phyloP scores from a whole-genome alignment of 2,329 filamentous ascomycete genomes.

The Colletotrichum aenigma region DNA sequence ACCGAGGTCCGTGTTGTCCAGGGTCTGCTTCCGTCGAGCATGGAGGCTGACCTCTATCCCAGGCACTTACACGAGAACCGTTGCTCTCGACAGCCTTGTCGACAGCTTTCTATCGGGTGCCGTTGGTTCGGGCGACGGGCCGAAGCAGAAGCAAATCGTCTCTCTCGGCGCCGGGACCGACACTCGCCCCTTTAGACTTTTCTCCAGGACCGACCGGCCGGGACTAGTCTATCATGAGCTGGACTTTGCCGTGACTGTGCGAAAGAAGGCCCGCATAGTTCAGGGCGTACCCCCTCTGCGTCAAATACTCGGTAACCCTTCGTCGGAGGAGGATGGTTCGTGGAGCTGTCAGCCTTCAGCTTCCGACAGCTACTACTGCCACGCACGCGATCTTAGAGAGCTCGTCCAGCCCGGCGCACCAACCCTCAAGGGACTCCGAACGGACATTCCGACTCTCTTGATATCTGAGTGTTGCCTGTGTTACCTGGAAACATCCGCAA shows the following conservation, averaged over 20 bases:
- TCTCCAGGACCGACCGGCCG: slow-evolving; percentile 45
- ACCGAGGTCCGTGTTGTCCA: slow-evolving; percentile 69
- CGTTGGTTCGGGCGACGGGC: slow-evolving; percentile 25
- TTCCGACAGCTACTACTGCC: slow-evolving; percentile 56
- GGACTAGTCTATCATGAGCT: slow-evolving; percentile 85
- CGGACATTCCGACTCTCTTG: slow-evolving; percentile 76
- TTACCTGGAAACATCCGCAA: slow-evolving; percentile 74
- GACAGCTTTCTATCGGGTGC: slow-evolving; percentile 65
- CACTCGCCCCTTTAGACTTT: slow-evolving; percentile 82
- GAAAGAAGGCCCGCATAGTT: slow-evolving; percentile 64
- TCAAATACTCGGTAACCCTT: slow-evolving; percentile 39
- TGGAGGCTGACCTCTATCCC: slow-evolving; percentile 20
- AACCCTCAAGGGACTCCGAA: slow-evolving; percentile 45
- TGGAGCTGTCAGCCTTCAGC: slow-evolving; percentile 47
- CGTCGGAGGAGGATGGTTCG: slow-evolving; percentile 32
- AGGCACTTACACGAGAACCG: slow-evolving; percentile 94
- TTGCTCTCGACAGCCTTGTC: slow-evolving; percentile 80
- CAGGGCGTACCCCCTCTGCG: slow-evolving; percentile 49
- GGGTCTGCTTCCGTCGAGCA: slow-evolving; percentile 20
- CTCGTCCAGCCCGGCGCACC: slow-evolving; percentile 41
- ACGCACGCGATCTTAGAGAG: slow-evolving; percentile 73
- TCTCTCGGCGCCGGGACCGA: slow-evolving; percentile 95
- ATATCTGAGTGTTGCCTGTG: slow-evolving; percentile 96
- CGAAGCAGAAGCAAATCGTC: slow-evolving; percentile 72
- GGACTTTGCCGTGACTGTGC: slow-evolving; percentile 81